These are phyloP conservation scores for Nakaseomyces nivariensis DNA, from an alignment of 1,139 yeast species.

Conservation along the genomic window DNA sequence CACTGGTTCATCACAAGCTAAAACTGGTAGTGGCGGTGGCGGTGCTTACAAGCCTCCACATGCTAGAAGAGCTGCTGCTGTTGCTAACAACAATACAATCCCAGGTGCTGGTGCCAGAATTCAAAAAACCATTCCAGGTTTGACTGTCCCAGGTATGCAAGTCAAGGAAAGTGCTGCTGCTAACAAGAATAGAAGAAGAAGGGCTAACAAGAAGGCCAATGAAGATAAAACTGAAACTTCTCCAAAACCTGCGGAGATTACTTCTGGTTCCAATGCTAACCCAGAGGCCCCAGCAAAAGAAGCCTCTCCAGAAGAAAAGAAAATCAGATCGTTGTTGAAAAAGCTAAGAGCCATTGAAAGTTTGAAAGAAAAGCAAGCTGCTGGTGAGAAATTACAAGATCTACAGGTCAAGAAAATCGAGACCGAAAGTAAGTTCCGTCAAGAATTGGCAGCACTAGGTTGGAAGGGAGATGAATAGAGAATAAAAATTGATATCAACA, in stretches of 20 bases:
- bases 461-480: constrained; percentile 37
- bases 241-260: constrained; percentile 18
- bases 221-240: constrained; percentile 21
- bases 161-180: constrained; percentile 35
- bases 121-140: constrained; percentile 16
- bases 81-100: constrained; percentile 29
- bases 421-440: constrained; percentile 71
- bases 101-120: constrained; percentile 18
- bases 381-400: constrained; percentile 80
- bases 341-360: constrained; percentile 90
- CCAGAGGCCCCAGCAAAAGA: constrained; percentile 13
- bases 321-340: constrained; percentile 79
- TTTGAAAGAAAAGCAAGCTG: constrained; percentile 74
- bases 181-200: constrained; percentile 67
- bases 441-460: constrained; percentile 64
- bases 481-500: background rate
- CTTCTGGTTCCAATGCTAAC: constrained; percentile 10
- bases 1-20: constrained; percentile 32
- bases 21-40: constrained; percentile 34
- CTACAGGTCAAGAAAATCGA: constrained; percentile 85
- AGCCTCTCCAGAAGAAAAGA: constrained; percentile 62
- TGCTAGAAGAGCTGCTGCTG: constrained; percentile 53
- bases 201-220: constrained; percentile 50
- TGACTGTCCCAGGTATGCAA: constrained; percentile 31
- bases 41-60: constrained; percentile 97